A percentile compares a stretch with the other conserved stretches of the same genome.
These are phyloP conservation scores for Novymonas esmeraldas DNA, from an alignment of 208 protist genomes.

Conservation along the genomic window DNA sequence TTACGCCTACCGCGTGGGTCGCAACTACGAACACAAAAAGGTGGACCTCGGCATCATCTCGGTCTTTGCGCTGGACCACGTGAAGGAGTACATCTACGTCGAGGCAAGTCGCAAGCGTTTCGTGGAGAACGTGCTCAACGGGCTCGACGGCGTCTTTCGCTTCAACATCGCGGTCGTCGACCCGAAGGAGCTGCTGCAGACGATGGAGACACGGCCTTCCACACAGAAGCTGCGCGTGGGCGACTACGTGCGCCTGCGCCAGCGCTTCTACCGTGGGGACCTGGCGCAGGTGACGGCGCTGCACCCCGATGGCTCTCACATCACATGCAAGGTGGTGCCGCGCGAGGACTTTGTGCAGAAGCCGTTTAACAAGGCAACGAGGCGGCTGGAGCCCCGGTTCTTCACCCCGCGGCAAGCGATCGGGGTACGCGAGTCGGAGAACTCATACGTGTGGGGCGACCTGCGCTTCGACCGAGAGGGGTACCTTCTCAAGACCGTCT, in stretches of 20 bases:
- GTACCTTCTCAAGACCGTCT: slow-evolving; percentile 83
- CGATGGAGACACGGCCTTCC: slow-evolving; percentile 81
- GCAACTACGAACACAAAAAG: slow-evolving; percentile 77
- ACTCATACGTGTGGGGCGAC: slow-evolving; percentile 82
- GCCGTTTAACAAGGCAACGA: slow-evolving; percentile 73
- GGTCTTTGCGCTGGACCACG: slow-evolving; percentile 90
- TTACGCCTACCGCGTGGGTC: slow-evolving; percentile 81
- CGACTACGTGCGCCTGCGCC: slow-evolving; percentile 82
- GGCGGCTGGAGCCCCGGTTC: slow-evolving; percentile 68
- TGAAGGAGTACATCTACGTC: slow-evolving; percentile 93
- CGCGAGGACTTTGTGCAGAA: slow-evolving; percentile 89
- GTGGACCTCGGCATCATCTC: slow-evolving; percentile 92
- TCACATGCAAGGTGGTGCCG: slow-evolving; percentile 83
- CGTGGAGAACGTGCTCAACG: slow-evolving; percentile 89
- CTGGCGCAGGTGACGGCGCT: slow-evolving; percentile 80
- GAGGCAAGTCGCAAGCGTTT: slow-evolving; percentile 90
- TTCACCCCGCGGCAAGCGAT: slow-evolving; percentile 76
- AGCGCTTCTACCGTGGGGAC: slow-evolving; percentile 84
- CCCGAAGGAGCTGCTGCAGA: slow-evolving; percentile 87
- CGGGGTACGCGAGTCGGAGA: slow-evolving; percentile 55
- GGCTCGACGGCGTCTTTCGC: slow-evolving; percentile 84
- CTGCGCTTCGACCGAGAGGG: slow-evolving; percentile 86
- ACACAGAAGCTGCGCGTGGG: slow-evolving; percentile 73
- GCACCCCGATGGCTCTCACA: slow-evolving; percentile 53
- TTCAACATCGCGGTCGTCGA: slow-evolving; percentile 88